A percentile compares a stretch with the other conserved stretches of the same genome.
Conservation (phyloP, 805 yeast genomes). For the Wickerhamiella sorbophila region DNA sequence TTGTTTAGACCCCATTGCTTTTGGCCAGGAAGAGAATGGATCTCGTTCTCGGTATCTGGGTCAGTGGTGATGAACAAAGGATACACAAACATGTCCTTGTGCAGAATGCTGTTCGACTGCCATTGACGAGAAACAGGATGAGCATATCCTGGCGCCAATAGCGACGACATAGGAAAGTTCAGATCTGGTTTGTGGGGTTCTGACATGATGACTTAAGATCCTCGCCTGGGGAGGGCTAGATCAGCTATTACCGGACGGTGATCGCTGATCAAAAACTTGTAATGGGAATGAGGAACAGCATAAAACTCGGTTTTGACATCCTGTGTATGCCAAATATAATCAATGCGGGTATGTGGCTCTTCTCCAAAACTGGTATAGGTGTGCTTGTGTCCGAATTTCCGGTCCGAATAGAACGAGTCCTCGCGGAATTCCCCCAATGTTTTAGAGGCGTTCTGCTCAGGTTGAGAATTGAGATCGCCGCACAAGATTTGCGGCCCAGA, state of each 20-base stretch:
- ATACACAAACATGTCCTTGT: constrained; percentile 81
- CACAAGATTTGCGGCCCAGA: constrained; percentile 32
- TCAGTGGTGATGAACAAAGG: constrained; percentile 77
- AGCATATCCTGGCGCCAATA: constrained; percentile 87
- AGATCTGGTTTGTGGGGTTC: constrained; percentile 20
- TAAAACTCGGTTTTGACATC: constrained; percentile 6
- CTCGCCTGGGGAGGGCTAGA: neutral
- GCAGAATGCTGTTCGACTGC: constrained; percentile 76
- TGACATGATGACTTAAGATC: constrained; percentile 1
- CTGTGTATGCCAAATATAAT: constrained; percentile 33
- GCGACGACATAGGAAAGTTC: constrained; percentile 40
- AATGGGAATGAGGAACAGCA: constrained; percentile 11
- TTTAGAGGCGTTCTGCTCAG: constrained; percentile 31
- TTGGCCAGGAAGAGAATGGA: constrained; percentile 76
- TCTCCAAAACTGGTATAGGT: constrained; percentile 39
- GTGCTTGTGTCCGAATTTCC: constrained; percentile 30
- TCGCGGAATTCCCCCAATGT: constrained; percentile 27
- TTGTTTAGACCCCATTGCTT: constrained; percentile 75
- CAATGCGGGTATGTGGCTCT: constrained; percentile 23
- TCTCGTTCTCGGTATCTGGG: constrained; percentile 62
- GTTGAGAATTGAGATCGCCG: constrained; percentile 45
- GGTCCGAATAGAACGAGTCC: constrained; percentile 28
- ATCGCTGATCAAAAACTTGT: constrained; percentile 8
- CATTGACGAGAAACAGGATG: constrained; percentile 80
- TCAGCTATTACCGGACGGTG: constrained; percentile 12